phyloP scores from a whole-genome alignment of 2,329 filamentous ascomycete species.

The Calonectria montana region DNA sequence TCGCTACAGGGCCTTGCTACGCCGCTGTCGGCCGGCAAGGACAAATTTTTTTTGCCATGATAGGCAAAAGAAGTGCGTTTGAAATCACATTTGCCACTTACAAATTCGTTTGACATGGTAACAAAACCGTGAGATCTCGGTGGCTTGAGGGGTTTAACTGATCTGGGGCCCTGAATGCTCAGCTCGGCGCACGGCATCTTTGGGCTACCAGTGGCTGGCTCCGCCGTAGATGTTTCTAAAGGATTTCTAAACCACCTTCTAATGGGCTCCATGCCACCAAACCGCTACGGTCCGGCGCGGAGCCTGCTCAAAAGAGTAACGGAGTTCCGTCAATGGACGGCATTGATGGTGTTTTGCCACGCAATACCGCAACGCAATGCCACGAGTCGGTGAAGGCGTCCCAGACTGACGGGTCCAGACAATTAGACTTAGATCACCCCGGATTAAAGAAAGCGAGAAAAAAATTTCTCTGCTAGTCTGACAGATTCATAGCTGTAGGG shows the following conservation, averaged over 20 bases:
- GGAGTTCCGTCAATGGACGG: conserved; percentile 13
- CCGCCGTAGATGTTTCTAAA: conserved; percentile 2
- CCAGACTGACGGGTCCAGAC: conserved; percentile 9
- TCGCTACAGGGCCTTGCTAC: conserved; percentile 14
- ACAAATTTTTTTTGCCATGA: background rate
- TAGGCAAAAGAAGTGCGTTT: conserved; percentile 8
- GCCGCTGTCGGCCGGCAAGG: conserved; percentile 11
- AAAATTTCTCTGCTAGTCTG: conserved; percentile 31
- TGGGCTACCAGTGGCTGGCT: background rate
- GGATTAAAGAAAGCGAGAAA: conserved; percentile 32
- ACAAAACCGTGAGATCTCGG: conserved; percentile 6
- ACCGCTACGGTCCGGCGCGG: conserved; percentile 26
- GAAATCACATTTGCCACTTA: conserved; percentile 1
- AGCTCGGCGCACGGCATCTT: background rate
- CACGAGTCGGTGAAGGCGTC: conserved; percentile 38
- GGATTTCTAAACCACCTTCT: background rate
- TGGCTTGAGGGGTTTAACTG: background rate
- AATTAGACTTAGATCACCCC: conserved; percentile 20
- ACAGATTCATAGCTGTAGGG: conserved; percentile 13
- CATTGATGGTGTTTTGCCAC: conserved; percentile 35
- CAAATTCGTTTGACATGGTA: background rate
- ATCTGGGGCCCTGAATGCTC: conserved; percentile 1
- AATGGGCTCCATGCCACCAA: conserved; percentile 22
- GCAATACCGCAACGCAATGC: conserved; percentile 22
- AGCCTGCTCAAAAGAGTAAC: conserved; percentile 15